Base-by-base conservation (phyloP, 305 asterid species). In the Caryopteris hybrid region DNA sequence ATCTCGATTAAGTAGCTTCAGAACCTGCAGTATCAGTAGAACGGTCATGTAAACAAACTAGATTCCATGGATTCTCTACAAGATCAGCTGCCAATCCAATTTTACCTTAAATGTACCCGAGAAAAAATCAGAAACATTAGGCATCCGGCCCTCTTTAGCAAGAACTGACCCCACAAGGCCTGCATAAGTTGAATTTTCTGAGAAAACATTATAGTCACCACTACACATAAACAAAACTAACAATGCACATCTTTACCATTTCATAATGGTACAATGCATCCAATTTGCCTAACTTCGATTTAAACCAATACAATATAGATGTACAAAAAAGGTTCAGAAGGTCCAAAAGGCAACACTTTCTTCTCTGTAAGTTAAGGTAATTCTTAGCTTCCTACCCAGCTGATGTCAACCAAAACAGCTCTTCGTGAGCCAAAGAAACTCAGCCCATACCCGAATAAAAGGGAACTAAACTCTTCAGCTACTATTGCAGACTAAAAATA, bases 151-250 rank as follows among this genome's bases (percentile, higher is more conserved):
- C 76, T 91, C 96, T 74, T 81, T 86, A 63, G 89, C 91, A 74
- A 93, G 89, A 79, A 87, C 79, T 3, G 97, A 86, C 57, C 96
- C 95, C 69, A 85, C 85, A 58, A 91, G 73, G 67, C 98, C 99
- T 94, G 86, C 80, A 77, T 27, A 73, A 57, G 38, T 39, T 27
- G 18, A 13, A 43, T 29, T 65, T 47, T 23, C 39, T 75, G 33
- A 68, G 65, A 64, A 41, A 29, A 52, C 43, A 42, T 39, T 41
- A 29, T 12, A 6, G 0, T 21, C 3, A 53, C 46, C 42, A 58
- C 55, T 27, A 36, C 25, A 3, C 36, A 63, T 20, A 75, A 41
- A 51, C 67, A 46, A 10, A 38, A 45, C 16, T 31, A 68, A 36
- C 12, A 63, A 50, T 45, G 42, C 16, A 43, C 57, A 67, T 36